phyloP scores from a whole-genome alignment of 1,139 yeast genomes.

The Candida sp. region DNA sequence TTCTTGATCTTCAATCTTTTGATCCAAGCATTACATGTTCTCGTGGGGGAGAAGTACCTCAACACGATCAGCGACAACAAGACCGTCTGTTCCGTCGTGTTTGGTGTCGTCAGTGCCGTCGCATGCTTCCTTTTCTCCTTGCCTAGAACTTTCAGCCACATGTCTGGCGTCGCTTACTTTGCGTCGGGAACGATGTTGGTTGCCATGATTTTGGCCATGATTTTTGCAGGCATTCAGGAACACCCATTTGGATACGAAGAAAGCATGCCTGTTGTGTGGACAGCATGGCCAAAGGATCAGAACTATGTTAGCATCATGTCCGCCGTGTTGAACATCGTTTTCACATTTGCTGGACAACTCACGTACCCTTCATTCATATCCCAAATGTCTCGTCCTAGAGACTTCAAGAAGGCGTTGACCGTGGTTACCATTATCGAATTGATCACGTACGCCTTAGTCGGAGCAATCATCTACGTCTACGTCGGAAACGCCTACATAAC shows the following conservation, averaged over 20 bases:
- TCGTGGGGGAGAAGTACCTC: constrained; percentile 61
- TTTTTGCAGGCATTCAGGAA: constrained; percentile 57
- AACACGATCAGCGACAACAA: constrained; percentile 54
- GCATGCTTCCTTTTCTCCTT: constrained; percentile 54
- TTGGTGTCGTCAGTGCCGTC: constrained; percentile 49
- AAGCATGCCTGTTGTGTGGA: constrained; percentile 41
- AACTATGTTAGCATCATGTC: constrained; percentile 57
- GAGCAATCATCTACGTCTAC: constrained; percentile 59
- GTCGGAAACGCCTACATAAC: constrained; percentile 59
- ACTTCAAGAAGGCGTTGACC: constrained; percentile 59
- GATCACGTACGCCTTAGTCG: constrained; percentile 54
- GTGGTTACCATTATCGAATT: constrained; percentile 56
- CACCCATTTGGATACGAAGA: constrained; percentile 48
- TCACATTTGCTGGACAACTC: constrained; percentile 67
- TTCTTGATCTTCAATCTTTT: constrained; percentile 58
- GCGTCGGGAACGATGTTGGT: constrained; percentile 61
- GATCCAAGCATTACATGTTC: constrained; percentile 63
- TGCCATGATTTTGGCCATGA: constrained; percentile 55
- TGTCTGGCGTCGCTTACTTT: constrained; percentile 54
- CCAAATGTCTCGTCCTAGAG: constrained; percentile 61
- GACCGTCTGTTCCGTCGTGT: constrained; percentile 56
- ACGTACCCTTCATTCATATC: constrained; percentile 65
- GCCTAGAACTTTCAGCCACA: constrained; percentile 59
- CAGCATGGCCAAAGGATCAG: constrained; percentile 56
- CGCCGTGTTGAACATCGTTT: constrained; percentile 61